Conservation (phyloP, 305 asterid genomes). For the Lippia alba region DNA sequence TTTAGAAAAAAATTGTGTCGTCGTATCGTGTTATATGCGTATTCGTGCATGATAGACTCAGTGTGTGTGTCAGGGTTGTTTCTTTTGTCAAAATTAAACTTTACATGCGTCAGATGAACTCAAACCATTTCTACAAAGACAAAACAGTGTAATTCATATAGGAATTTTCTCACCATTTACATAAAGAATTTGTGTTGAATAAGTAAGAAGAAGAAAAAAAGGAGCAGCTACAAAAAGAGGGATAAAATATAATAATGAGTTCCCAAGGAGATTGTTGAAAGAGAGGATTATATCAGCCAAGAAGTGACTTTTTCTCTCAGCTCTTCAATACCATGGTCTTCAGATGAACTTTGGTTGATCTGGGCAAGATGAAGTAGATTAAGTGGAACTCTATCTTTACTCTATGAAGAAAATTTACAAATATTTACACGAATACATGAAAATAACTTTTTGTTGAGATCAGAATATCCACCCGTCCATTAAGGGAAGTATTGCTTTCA, state of each 20-base stretch:
- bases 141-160: not conserved
- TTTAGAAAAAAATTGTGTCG: no score
- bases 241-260: not conserved
- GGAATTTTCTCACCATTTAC: not conserved
- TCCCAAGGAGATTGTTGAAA: not conserved
- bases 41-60: no score
- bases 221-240: no score
- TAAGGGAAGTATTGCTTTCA: no score
- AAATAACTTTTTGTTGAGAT: no score
- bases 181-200: not conserved
- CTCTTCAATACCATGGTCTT: constrained; percentile 30
- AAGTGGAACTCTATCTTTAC: no score
- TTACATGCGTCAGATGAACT: not conserved
- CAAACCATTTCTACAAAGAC: not conserved
- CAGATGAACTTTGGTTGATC: constrained; percentile 25
- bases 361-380: constrained; percentile 1
- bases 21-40: no score
- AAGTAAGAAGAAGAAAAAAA: not conserved
- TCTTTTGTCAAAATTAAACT: not conserved
- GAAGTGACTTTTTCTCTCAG: constrained; percentile 37
- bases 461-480: no score
- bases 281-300: constrained; percentile 32
- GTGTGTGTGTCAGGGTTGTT: no score
- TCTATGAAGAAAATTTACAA: no score
- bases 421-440: no score